Evolutionary conservation across 129 eudicot genomes (phyloP), one percentile per base, ranked within the genome.

Genomic region (Flaveria robusta): DNA sequence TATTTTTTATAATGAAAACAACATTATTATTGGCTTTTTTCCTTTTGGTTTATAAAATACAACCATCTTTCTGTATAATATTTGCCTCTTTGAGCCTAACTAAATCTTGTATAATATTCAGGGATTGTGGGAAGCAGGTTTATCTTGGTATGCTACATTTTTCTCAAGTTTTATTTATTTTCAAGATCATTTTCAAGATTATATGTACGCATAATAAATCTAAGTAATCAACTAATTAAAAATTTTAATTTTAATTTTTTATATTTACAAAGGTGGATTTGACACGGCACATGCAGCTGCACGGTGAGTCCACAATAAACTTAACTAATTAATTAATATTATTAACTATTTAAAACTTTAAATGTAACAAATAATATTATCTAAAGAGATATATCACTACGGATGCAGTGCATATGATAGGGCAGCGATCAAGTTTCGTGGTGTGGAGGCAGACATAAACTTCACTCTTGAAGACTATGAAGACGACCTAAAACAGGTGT

Each of bases 51-150:
- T 24, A 27, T 15, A 1, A 34, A 34, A 34, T 34, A 34, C 0
- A 5, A 5, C 6, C 39, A 4, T 34, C 39, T 47, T 20, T 74
- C 8, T 39, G 4, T 20, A 41, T 14, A 16, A 52, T 43, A 5
- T 62, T 46, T 74, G 34, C 7, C 39, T 34, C 39, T 34, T 34
- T 34, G 16, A 29, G 12, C 23, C 64, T 64, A 42, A 81, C 59
- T 16, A 62, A 60, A 23, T 19, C 54, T 7, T 77, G 42, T 10
- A 74, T 11, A 27, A 77, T 54, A 62, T 76, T 68, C 83, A 90
- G 96, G 96, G 96, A 90, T 63, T 90, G 96, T 74, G 96, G 96
- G 71, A 92, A 92, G 80, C 97, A 92, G 83, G 93, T 92, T 46
- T 92, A 92, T 79, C 87, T 89, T 66, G 97, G 97, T 87, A 80